Conservation (phyloP, 176 grass and related monocot genomes). For the Pharus latifolius region DNA sequence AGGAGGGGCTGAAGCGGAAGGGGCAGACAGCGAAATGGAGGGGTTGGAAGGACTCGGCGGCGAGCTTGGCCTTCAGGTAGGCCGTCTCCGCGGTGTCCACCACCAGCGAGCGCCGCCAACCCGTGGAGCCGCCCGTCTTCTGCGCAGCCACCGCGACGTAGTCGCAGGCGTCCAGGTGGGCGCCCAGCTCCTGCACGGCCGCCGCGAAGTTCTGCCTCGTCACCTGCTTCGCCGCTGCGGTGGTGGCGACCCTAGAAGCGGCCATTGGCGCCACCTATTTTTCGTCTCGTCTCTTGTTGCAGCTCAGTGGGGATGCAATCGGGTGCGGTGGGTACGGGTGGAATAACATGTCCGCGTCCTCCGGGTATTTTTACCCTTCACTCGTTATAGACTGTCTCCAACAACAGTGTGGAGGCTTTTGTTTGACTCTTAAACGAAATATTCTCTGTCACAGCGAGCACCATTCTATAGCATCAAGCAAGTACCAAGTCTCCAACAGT, state of each 20-base stretch:
- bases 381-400: too few relatives aligned
- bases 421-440: too few relatives aligned
- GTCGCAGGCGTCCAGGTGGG: constrained; percentile 41
- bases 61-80: constrained; percentile 72
- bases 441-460: too few relatives aligned
- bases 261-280: constrained; percentile 25
- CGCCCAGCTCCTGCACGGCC: constrained; percentile 37
- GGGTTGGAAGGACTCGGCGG: constrained; percentile 77
- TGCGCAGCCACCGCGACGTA: constrained; percentile 48
- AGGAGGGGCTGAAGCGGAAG: constrained; percentile 33
- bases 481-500: too few relatives aligned
- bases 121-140: constrained; percentile 38
- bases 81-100: constrained; percentile 72
- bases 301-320: too few relatives aligned
- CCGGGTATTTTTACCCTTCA: too few relatives aligned
- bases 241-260: not conserved
- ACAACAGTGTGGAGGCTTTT: too few relatives aligned
- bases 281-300: too few relatives aligned
- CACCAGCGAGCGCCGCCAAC: constrained; percentile 46
- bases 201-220: constrained; percentile 65
- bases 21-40: constrained; percentile 78
- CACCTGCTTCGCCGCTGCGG: constrained; percentile 46
- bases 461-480: too few relatives aligned
- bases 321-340: too few relatives aligned
- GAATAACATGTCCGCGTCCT: too few relatives aligned